Conservation (phyloP, 768 basidiomycete genomes). For the Filobasidium wieringae region DNA sequence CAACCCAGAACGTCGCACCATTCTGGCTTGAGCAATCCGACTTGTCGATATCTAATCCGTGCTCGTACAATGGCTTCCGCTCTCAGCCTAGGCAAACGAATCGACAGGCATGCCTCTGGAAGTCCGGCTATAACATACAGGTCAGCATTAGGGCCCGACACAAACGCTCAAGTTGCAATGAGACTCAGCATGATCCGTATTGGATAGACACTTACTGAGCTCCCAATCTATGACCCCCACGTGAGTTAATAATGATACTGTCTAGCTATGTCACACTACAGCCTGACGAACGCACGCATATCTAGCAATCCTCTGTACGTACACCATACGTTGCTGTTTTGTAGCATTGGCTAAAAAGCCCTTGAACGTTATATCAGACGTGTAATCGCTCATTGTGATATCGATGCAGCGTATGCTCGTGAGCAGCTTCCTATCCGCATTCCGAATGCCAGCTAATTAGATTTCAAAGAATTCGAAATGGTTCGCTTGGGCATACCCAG, state of each 20-base stretch:
- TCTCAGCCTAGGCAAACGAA: no score
- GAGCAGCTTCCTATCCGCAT: background rate
- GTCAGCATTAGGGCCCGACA: no score
- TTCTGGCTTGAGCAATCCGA: no score
- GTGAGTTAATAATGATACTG: conserved; percentile 15
- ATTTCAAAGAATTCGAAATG: conserved; percentile 75
- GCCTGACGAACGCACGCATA: background rate
- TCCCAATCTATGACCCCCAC: conserved; percentile 28
- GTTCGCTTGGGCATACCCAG: conserved; percentile 55
- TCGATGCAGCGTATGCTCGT: conserved; percentile 45
- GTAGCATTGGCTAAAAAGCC: background rate
- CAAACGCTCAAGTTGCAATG: no score
- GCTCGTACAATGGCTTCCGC: no score
- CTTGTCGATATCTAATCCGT: no score
- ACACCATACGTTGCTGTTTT: no score
- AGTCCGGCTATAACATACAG: no score
- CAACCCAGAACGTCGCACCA: no score
- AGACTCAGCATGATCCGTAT: background rate
- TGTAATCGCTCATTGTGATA: conserved; percentile 80
- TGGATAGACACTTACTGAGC: conserved; percentile 17
- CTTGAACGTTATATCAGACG: conserved; percentile 35
- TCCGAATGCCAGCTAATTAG: conserved; percentile 41
- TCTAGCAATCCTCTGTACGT: conserved; percentile 28
- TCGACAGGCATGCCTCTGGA: no score
- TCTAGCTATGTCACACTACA: background rate